Percentiles rank a stretch among this genome's conserved stretches.
Evolutionary conservation across 345 rosid genomes (phyloP).

Genomic region (Acer saccharum): DNA sequence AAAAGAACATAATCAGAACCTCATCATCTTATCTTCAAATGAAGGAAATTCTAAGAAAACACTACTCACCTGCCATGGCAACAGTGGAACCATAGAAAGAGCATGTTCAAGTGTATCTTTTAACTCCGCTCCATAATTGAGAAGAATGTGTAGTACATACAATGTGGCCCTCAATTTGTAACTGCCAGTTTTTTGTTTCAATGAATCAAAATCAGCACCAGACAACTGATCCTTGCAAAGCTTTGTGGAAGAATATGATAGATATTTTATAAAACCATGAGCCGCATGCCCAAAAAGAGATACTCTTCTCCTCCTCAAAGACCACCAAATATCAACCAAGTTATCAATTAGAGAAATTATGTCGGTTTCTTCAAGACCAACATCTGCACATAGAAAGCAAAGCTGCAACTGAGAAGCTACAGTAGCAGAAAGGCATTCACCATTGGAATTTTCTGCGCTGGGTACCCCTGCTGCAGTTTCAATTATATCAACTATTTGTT

Average conservation of each 20-base stretch:
- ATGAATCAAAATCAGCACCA: slow-evolving; percentile 53
- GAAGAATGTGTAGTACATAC: slow-evolving; percentile 75
- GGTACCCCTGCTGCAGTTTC: slow-evolving; percentile 74
- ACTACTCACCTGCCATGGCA: slow-evolving; percentile 85
- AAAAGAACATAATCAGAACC: slow-evolving; percentile 20
- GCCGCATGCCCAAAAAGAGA: slow-evolving; percentile 87
- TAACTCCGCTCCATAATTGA: slow-evolving; percentile 83
- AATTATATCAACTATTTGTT: slow-evolving; percentile 59
- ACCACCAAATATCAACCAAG: slow-evolving; percentile 76
- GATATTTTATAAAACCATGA: slow-evolving; percentile 72
- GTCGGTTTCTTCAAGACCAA: slow-evolving; percentile 46
- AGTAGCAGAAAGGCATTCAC: slow-evolving; percentile 60
- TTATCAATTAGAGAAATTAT: slow-evolving; percentile 49
- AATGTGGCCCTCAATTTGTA: slow-evolving; percentile 75
- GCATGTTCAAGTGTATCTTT: slow-evolving; percentile 73
- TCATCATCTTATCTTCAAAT: neutral
- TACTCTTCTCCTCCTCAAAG: slow-evolving; percentile 79
- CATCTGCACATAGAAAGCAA: slow-evolving; percentile 39
- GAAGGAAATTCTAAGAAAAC: slow-evolving; percentile 16
- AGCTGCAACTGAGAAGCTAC: slow-evolving; percentile 62
- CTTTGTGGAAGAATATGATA: slow-evolving; percentile 62
- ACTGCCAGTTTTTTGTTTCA: slow-evolving; percentile 61
- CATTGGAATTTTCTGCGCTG: slow-evolving; percentile 57
- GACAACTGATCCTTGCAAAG: slow-evolving; percentile 45
- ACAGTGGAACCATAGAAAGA: slow-evolving; percentile 76